Percentiles rank a stretch among this genome's conserved stretches.
These are phyloP conservation scores for Ustilago loliicola DNA, from an alignment of 1,284 basidiomycete genomes.

Conservation along the genomic window DNA sequence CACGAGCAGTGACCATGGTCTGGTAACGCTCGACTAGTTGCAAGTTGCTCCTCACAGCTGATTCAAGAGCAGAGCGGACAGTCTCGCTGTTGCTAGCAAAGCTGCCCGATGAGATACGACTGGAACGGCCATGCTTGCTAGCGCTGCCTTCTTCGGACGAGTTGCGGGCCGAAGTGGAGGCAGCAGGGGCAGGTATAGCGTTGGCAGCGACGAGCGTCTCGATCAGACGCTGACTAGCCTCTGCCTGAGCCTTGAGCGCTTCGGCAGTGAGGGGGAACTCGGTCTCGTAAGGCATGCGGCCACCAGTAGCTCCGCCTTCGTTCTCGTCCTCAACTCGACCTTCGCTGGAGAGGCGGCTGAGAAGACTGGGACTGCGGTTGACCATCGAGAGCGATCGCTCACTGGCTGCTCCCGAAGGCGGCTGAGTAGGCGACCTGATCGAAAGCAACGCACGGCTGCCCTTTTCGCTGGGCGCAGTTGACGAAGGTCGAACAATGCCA, in stretches of 20 bases:
- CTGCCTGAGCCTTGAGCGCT: slow-evolving; percentile 54
- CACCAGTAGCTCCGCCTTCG: slow-evolving; percentile 24
- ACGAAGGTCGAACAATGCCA: slow-evolving; percentile 43
- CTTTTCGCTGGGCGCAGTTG: slow-evolving; percentile 40
- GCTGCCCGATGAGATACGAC: slow-evolving; percentile 60
- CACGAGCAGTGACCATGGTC: slow-evolving; percentile 82
- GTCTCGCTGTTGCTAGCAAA: slow-evolving; percentile 32
- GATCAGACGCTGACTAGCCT: slow-evolving; percentile 47
- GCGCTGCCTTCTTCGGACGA: slow-evolving; percentile 30
- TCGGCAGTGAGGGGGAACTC: slow-evolving; percentile 51
- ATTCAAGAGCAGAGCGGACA: slow-evolving; percentile 33
- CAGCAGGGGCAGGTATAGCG: slow-evolving; percentile 4
- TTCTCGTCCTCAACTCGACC: slow-evolving; percentile 38
- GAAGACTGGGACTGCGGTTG: slow-evolving; percentile 54
- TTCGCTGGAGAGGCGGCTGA: slow-evolving; percentile 53
- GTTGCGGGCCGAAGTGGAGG: slow-evolving; percentile 15
- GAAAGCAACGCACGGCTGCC: slow-evolving; percentile 45
- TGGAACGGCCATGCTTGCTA: slow-evolving; percentile 75
- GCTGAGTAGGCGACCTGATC: slow-evolving; percentile 40
- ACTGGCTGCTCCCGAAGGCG: slow-evolving; percentile 43
- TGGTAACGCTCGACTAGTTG: slow-evolving; percentile 79
- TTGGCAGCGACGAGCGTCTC: slow-evolving; percentile 30
- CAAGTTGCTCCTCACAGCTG: slow-evolving; percentile 35
- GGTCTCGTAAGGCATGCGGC: slow-evolving; percentile 42
- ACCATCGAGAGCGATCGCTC: slow-evolving; percentile 35